Evolutionary conservation across 2,329 filamentous ascomycete species (phyloP), one percentile per base, ranked within the genome.

Genomic region (Nothophoma quercina): DNA sequence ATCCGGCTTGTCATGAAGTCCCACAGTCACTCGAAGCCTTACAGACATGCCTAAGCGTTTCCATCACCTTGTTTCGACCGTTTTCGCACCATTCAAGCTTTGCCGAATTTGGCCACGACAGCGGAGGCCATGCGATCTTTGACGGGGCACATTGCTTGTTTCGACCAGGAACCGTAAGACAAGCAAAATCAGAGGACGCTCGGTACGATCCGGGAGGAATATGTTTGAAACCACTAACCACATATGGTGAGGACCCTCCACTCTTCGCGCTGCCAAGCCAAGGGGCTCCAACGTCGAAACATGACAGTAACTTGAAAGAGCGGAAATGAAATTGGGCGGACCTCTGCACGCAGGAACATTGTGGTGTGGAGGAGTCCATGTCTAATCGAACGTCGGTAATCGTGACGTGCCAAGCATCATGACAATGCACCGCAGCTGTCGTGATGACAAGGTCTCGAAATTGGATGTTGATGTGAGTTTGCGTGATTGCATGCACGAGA

Each of bases 221-320:
- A 50, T 52, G 45, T 58, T 62, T 58, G 58, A 60, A 58, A 59
- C 58, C 8, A 41, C 53, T 59, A 63, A 45, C 53, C 48, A 19
- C 25, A 44, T 46, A 16, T 22, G 43, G 35, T 39, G 28, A 23
- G 6, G 25, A 44, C 9, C 10, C 32, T 42, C 43, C 43, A 54
- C 46, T 58, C 55, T 59, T 60, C 62, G 47, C 55, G 49, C 44
- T 47, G 39, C 51, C 48, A 49, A 57, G 54, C 42, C 40, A 58
- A 42, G 42, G 45, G 51, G 46, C 42, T 23, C 25, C 35, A 35
- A 46, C 32, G 41, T 56, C 49, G 57, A 64, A 64, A 63, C 55
- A 56, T 38, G 32, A 21, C 29, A 26, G 40, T 51, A 56, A 44
- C 46, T 40, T 9, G 19, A 51, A 51, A 38, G 16, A 34, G 43